These are phyloP conservation scores for Aspergillus fumigatiaffinis DNA, from an alignment of 2,329 filamentous ascomycete species.

Conservation along the genomic window DNA sequence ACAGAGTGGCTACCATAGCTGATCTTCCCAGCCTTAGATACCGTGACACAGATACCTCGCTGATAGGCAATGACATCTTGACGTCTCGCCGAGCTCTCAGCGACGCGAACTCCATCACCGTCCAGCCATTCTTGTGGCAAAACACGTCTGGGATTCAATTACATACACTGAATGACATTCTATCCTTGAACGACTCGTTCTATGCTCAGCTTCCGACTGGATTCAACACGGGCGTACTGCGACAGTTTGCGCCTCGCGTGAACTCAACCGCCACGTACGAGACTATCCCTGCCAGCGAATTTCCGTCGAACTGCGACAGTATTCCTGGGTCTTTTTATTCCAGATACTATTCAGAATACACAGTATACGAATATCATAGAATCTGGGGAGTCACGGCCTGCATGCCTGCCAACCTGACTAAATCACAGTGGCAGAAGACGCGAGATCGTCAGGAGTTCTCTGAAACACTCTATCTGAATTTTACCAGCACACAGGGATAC, in stretches of 20 bases:
- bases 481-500: slow-evolving; percentile 1
- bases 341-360: slow-evolving; percentile 9
- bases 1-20: not conserved
- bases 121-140: not conserved
- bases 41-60: not conserved
- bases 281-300: slow-evolving; percentile 13
- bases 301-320: slow-evolving; percentile 18
- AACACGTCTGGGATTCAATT: not conserved
- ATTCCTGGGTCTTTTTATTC: slow-evolving; percentile 16
- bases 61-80: not conserved
- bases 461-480: slow-evolving; percentile 27
- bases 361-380: not conserved
- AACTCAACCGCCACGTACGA: slow-evolving; percentile 22
- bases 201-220: slow-evolving; percentile 18
- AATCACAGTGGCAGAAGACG: slow-evolving; percentile 24
- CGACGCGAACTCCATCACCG: not conserved
- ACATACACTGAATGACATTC: slow-evolving; percentile 4
- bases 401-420: slow-evolving; percentile 21
- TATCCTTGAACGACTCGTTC: slow-evolving; percentile 17
- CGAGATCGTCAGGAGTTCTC: slow-evolving; percentile 27
- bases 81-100: not conserved
- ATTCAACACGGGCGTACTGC: slow-evolving; percentile 24
- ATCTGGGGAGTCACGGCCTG: slow-evolving; percentile 21
- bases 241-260: slow-evolving; percentile 26
- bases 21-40: not conserved